A percentile compares a stretch with the other conserved stretches of the same genome.
Evolutionary conservation across 768 basidiomycete genomes (phyloP).

Genomic region (Naematelia aurantialba): DNA sequence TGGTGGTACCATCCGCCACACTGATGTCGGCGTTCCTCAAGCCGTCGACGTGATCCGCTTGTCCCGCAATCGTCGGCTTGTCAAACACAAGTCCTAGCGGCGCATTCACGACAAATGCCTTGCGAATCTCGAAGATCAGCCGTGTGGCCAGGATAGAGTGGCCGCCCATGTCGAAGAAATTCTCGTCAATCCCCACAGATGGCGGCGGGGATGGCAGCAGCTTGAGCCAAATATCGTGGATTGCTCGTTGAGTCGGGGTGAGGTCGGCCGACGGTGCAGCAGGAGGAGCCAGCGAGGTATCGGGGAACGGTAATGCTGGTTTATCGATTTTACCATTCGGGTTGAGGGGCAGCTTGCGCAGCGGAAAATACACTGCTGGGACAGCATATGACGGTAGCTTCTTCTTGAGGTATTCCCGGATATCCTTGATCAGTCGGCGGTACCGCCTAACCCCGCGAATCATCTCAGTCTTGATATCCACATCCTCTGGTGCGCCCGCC

Average conservation of each 20-base stretch:
- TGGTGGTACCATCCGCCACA: slow-evolving; percentile 53
- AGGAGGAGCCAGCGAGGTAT: slow-evolving; percentile 66
- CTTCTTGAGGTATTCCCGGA: slow-evolving; percentile 91
- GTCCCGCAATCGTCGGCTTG: slow-evolving; percentile 73
- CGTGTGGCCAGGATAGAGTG: slow-evolving; percentile 98
- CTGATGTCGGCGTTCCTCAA: slow-evolving; percentile 78
- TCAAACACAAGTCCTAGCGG: slow-evolving; percentile 90
- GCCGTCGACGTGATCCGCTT: slow-evolving; percentile 70
- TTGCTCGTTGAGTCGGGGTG: slow-evolving; percentile 69
- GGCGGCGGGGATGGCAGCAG: slow-evolving; percentile 75
- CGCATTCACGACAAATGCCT: slow-evolving; percentile 81
- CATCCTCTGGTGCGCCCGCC: slow-evolving; percentile 30
- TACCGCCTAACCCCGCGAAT: slow-evolving; percentile 78
- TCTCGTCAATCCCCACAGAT: slow-evolving; percentile 80
- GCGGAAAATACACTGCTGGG: slow-evolving; percentile 91
- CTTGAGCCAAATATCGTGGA: slow-evolving; percentile 77
- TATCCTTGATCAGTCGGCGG: slow-evolving; percentile 81
- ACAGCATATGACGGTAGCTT: slow-evolving; percentile 93
- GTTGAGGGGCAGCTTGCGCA: slow-evolving; percentile 92
- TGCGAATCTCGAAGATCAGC: slow-evolving; percentile 93
- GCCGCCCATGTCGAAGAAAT: slow-evolving; percentile 96
- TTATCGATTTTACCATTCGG: slow-evolving; percentile 99
- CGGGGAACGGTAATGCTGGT: slow-evolving; percentile 95
- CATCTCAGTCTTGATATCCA: slow-evolving; percentile 63
- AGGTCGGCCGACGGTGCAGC: slow-evolving; percentile 55